Conservation (phyloP, 805 yeast species). For the Ogataea neopini region DNA sequence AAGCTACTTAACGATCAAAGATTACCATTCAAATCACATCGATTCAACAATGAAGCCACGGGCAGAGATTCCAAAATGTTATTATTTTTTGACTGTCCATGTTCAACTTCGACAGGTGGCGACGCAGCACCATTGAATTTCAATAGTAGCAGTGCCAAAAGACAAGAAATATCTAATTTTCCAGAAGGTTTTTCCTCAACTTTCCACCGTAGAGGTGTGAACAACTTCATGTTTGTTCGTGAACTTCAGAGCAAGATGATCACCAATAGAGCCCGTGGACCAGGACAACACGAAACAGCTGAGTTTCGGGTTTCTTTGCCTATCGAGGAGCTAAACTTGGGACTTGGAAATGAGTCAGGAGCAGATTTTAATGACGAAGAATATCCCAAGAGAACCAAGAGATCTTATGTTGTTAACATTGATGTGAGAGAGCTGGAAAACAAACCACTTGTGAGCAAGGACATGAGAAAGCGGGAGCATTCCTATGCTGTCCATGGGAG, state of each 20-base stretch:
- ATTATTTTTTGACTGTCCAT: constrained; percentile 30
- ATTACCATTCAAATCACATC: constrained; percentile 30
- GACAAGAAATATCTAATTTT: constrained; percentile 34
- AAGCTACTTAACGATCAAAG: constrained; percentile 29
- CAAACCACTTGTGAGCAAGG: constrained; percentile 10
- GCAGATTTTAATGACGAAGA: constrained; percentile 17
- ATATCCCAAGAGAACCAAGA: constrained; percentile 31
- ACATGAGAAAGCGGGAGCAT: not conserved
- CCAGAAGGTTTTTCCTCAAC: constrained; percentile 55
- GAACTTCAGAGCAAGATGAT: constrained; percentile 49
- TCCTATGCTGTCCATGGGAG: constrained; percentile 7
- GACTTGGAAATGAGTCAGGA: constrained; percentile 22
- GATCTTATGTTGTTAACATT: constrained; percentile 43
- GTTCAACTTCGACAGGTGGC: constrained; percentile 26
- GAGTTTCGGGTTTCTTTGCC: constrained; percentile 47
- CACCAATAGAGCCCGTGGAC: constrained; percentile 36
- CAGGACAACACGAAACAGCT: constrained; percentile 35
- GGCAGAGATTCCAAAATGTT: constrained; percentile 35
- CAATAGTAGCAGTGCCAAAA: constrained; percentile 12
- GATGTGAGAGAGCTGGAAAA: constrained; percentile 45
- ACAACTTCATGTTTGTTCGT: constrained; percentile 52
- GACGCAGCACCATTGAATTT: constrained; percentile 3
- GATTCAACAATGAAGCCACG: constrained; percentile 31
- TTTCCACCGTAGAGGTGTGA: constrained; percentile 48
- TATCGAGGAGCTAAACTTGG: constrained; percentile 29